Evolutionary conservation across 108 stramenopile genomes (phyloP), one percentile per base, ranked within the genome.

Genomic region (Nitzschia inconspicua): DNA sequence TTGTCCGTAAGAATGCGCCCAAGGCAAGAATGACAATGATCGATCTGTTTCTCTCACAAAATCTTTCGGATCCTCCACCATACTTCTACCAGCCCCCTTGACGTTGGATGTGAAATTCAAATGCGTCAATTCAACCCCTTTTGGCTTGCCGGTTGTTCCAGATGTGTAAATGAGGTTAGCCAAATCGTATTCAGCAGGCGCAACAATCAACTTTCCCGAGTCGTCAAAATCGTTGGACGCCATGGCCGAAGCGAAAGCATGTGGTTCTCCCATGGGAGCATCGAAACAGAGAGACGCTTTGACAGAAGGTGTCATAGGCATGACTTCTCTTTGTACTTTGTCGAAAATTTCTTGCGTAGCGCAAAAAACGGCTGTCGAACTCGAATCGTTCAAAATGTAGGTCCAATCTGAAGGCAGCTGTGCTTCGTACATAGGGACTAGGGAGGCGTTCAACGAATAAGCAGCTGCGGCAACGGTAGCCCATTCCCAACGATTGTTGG

Each of bases 381-480:
- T 78, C 3, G 94, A 93, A 70, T 98, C 96, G 40, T 95, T 86
- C 24, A 97, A 48, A 49, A 98, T 97, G 63, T 95, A 95, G 4
- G 77, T 72, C 95, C 98, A 98, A 58, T 98, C 98, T 18, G 68
- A 62, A 4, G 89, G 82, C n/a, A 85, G 80, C 73, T 98, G 98
- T 5, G 88, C 92, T 55, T 98, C 96, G 76, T 98, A 98, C 98
- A 98, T 97, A 13, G 98, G 98, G 10, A 96, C 95, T 26, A 95
- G 49, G 19, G 89, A 77, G 6, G 93, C 98, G 39, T 93, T 96
- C 39, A 95, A 70, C 3, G 84, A 85, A 62, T 94, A 93, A 1
- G 95, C 79, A 7, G 95, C 98, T 25, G 80, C 72, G 0, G 89
- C 89, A 47, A 91, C 60, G 3, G 86, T 79, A 0, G 93, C 95